Conservation (phyloP, 768 basidiomycete genomes). For the Lanmaoa rubissima region DNA sequence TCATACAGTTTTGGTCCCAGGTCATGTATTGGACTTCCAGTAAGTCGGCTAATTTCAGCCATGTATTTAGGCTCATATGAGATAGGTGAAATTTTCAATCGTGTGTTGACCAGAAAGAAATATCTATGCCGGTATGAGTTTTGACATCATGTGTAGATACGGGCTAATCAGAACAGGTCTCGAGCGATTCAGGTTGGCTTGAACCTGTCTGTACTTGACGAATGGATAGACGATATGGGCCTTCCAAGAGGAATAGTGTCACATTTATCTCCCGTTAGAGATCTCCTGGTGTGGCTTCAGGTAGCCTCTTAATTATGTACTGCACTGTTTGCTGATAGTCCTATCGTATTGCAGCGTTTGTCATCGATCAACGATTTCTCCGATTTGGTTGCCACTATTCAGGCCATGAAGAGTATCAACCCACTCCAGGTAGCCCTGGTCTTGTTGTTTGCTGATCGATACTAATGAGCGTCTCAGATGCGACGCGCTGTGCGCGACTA, state of each 20-base stretch:
- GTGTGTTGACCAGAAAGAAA: constrained; percentile 86
- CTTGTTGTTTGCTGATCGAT: not conserved
- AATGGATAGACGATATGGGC: constrained; percentile 84
- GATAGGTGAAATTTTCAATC: constrained; percentile 81
- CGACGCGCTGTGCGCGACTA: constrained; percentile 91
- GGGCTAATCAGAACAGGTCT: constrained; percentile 42
- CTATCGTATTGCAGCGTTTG: constrained; percentile 51
- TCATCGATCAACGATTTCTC: constrained; percentile 89
- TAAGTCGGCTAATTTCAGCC: constrained; percentile 40
- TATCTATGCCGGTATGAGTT: constrained; percentile 78
- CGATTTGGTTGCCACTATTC: constrained; percentile 85
- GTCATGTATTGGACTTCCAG: constrained; percentile 98
- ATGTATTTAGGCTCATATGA: constrained; percentile 9
- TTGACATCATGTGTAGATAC: not conserved
- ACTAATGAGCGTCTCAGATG: constrained; percentile 52
- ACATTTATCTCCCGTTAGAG: constrained; percentile 82
- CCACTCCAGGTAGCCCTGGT: constrained; percentile 70
- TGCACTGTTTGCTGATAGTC: not conserved
- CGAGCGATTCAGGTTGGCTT: constrained; percentile 86
- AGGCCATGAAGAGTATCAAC: constrained; percentile 82
- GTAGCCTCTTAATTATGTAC: constrained; percentile 35
- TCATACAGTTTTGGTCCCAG: constrained; percentile 92
- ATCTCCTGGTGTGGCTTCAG: constrained; percentile 85
- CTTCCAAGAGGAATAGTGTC: constrained; percentile 75
- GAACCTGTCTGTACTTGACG: constrained; percentile 83